Evolutionary conservation across 345 rosid species (phyloP).

Genomic region (Camelina neglecta): DNA sequence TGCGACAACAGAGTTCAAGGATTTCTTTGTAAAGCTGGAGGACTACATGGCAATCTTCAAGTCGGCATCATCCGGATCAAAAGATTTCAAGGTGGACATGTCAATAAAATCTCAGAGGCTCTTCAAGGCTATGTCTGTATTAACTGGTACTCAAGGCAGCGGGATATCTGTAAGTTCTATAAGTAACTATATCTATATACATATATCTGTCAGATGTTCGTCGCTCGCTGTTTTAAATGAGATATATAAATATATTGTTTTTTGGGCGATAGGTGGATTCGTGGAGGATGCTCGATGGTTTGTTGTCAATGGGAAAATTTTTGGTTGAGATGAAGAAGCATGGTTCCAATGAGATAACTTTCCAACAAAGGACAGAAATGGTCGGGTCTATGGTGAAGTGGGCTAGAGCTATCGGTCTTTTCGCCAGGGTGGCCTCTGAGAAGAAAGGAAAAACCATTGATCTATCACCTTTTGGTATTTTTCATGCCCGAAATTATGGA

Average conservation of each 20-base stretch:
- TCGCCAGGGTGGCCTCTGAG: background rate
- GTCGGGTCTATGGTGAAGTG: background rate
- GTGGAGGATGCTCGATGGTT: background rate
- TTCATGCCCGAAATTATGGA: background rate
- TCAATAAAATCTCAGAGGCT: background rate
- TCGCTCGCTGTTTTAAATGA: too few relatives aligned
- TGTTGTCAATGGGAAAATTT: slow-evolving; percentile 1
- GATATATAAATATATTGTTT: too few relatives aligned
- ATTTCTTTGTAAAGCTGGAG: slow-evolving; percentile 31
- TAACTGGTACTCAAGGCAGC: slow-evolving; percentile 2
- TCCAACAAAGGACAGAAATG: background rate
- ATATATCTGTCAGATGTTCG: too few relatives aligned
- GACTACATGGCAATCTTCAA: slow-evolving; percentile 3
- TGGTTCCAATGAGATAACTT: slow-evolving; percentile 10
- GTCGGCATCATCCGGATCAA: background rate
- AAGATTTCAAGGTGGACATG: background rate
- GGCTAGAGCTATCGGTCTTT: slow-evolving; percentile 5
- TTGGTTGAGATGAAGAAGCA: background rate
- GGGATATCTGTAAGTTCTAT: slow-evolving; percentile 11
- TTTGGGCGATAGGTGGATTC: slow-evolving; percentile 10
- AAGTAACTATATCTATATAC: too few relatives aligned
- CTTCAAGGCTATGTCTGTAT: background rate
- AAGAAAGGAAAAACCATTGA: background rate
- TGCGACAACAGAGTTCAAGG: slow-evolving; percentile 19
- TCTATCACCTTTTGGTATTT: slow-evolving; percentile 18